These are phyloP conservation scores for Nigrospora oryzae DNA, from an alignment of 2,329 filamentous ascomycete species.

Conservation along the genomic window DNA sequence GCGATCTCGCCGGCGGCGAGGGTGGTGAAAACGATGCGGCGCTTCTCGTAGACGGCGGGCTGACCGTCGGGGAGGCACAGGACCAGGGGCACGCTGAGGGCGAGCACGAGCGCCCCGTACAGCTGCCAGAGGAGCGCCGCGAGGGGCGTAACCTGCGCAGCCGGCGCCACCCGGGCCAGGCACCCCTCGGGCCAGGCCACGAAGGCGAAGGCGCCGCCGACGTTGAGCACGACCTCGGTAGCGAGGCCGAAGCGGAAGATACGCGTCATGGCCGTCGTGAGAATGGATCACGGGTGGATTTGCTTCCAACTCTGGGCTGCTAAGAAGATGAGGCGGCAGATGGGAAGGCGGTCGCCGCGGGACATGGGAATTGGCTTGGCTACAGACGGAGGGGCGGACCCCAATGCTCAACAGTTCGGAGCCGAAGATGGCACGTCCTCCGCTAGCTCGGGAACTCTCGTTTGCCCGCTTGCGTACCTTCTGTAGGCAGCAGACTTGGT, in stretches of 20 bases:
- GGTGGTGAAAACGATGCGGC: slow-evolving; percentile 10
- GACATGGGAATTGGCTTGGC: too few relatives aligned
- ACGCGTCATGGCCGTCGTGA: slow-evolving; percentile 6
- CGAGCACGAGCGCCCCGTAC: slow-evolving; percentile 12
- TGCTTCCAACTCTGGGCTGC: too few relatives aligned
- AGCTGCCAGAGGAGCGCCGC: slow-evolving; percentile 10
- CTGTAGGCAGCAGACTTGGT: too few relatives aligned
- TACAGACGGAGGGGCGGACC: too few relatives aligned
- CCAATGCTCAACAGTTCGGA: too few relatives aligned
- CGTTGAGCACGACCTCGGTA: slow-evolving; percentile 11
- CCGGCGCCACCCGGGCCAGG: slow-evolving; percentile 8
- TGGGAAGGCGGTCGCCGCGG: too few relatives aligned
- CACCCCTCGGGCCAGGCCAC: slow-evolving; percentile 10
- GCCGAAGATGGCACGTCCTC: too few relatives aligned
- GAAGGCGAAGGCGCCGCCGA: slow-evolving; percentile 8
- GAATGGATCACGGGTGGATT: too few relatives aligned
- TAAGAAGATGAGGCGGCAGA: too few relatives aligned
- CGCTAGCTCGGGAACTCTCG: too few relatives aligned
- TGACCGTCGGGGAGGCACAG: slow-evolving; percentile 8
- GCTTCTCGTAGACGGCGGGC: slow-evolving; percentile 7
- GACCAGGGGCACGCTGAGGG: slow-evolving; percentile 10
- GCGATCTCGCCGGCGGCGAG: slow-evolving; percentile 11
- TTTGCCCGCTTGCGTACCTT: too few relatives aligned
- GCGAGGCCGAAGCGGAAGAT: slow-evolving; percentile 9
- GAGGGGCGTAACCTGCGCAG: slow-evolving; percentile 6